phyloP scores from a whole-genome alignment of 73 alveolate species.

The Halteria grandinella region DNA sequence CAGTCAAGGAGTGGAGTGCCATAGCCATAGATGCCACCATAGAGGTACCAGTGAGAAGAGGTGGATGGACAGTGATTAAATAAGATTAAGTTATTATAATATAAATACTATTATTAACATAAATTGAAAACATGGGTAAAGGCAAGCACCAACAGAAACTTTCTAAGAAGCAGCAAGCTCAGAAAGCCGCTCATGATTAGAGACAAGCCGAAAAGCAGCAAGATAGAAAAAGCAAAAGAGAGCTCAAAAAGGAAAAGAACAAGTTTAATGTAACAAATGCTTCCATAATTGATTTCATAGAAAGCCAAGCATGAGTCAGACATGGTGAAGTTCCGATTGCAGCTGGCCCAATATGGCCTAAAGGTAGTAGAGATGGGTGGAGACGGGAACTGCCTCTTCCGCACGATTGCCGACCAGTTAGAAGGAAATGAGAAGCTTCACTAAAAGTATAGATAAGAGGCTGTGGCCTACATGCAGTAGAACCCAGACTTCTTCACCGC shows the following conservation, averaged over 20 bases:
- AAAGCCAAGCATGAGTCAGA: conserved; percentile 29
- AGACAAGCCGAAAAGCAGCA: neutral
- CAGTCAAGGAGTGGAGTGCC: too few relatives aligned
- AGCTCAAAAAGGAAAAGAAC: conserved; percentile 11
- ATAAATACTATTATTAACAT: too few relatives aligned
- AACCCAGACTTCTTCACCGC: conserved; percentile 68
- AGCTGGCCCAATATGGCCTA: conserved; percentile 49
- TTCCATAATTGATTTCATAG: neutral
- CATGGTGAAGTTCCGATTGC: conserved; percentile 18
- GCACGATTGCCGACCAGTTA: conserved; percentile 85
- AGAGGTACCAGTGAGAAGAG: too few relatives aligned
- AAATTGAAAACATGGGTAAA: too few relatives aligned
- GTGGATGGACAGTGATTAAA: too few relatives aligned
- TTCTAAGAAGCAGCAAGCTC: conserved; percentile 14
- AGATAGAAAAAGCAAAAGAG: conserved; percentile 33
- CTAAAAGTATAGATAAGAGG: conserved; percentile 63
- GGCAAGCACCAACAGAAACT: too few relatives aligned
- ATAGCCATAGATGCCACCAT: too few relatives aligned
- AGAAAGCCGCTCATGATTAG: conserved; percentile 13
- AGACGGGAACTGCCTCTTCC: conserved; percentile 89
- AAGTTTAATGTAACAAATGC: conserved; percentile 20
- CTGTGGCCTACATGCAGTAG: conserved; percentile 68
- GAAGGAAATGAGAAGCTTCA: conserved; percentile 75
- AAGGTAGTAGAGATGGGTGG: conserved; percentile 78
- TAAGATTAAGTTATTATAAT: too few relatives aligned